phyloP scores from a whole-genome alignment of 305 asterid species.

The Solanum hybrid region DNA sequence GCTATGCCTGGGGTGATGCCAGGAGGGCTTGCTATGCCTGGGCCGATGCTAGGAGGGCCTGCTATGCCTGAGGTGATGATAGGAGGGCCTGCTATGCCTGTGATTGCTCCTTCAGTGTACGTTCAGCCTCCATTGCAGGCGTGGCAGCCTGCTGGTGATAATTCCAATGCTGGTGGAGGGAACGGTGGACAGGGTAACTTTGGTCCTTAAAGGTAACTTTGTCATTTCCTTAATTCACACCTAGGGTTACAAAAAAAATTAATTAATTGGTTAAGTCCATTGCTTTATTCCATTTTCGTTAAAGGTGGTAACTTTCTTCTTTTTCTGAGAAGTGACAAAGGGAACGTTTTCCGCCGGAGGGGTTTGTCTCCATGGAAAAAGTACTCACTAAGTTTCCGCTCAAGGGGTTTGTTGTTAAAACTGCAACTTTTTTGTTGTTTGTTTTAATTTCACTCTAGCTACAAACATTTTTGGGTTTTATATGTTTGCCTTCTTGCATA shows the following conservation, averaged over 20 bases:
- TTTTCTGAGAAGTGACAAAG: neutral
- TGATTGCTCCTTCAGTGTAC: constrained; percentile 47
- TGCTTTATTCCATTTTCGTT: neutral
- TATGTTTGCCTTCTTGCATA: neutral
- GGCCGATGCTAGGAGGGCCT: constrained; percentile 9
- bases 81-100: constrained; percentile 43
- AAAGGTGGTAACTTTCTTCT: neutral
- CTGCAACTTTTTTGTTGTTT: neutral
- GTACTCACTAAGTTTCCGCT: neutral
- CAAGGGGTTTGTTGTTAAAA: neutral
- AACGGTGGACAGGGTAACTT: constrained; percentile 49
- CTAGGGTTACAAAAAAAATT: neutral
- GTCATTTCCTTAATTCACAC: neutral
- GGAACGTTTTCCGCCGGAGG: neutral
- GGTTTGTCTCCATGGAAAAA: neutral
- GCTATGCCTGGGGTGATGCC: constrained; percentile 12
- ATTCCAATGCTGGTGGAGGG: constrained; percentile 40
- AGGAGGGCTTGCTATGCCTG: neutral
- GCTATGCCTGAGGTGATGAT: constrained; percentile 23
- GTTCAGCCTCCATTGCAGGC: constrained; percentile 65
- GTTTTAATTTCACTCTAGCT: neutral
- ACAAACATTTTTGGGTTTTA: neutral
- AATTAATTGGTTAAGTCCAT: neutral
- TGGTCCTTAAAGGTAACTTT: constrained; percentile 51
- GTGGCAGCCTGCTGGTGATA: constrained; percentile 64